Conservation (phyloP, 257 asterid genomes). For the Eucommia ulmoides region DNA sequence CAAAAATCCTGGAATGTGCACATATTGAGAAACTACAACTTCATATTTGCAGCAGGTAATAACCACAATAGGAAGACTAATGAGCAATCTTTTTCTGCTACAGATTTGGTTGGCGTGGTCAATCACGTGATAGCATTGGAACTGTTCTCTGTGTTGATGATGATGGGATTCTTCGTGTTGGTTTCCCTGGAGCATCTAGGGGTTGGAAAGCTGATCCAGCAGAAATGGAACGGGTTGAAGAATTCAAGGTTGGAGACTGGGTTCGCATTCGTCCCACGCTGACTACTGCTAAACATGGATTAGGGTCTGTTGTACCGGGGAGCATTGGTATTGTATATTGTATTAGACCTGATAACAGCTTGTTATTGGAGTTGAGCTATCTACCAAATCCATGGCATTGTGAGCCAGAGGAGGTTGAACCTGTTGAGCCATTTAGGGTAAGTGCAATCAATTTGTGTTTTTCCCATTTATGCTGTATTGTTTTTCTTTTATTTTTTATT, state of each 20-base stretch:
- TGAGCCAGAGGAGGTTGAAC: slow-evolving; percentile 99
- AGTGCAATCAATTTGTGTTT: slow-evolving; percentile 14
- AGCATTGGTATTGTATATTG: slow-evolving; percentile 86
- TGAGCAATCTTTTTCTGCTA: slow-evolving; percentile 10
- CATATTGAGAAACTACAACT: no score
- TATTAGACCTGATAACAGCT: slow-evolving; percentile 83
- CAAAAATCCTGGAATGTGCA: no score
- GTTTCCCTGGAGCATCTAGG: slow-evolving; percentile 99
- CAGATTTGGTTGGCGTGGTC: slow-evolving; percentile 99
- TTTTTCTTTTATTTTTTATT: slow-evolving; percentile 2
- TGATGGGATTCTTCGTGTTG: slow-evolving; percentile 96
- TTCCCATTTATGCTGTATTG: background rate
- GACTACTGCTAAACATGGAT: slow-evolving; percentile 91
- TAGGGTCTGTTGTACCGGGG: slow-evolving; percentile 95
- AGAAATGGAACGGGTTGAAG: slow-evolving; percentile 99
- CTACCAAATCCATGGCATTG: slow-evolving; percentile 98
- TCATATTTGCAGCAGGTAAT: no score
- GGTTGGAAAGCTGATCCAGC: slow-evolving; percentile 99
- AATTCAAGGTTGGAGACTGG: slow-evolving; percentile 96
- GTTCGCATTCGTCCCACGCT: slow-evolving; percentile 92
- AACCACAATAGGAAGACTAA: no score
- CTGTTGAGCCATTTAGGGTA: slow-evolving; percentile 92
- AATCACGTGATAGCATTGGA: slow-evolving; percentile 86
- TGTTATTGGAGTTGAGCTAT: slow-evolving; percentile 78
- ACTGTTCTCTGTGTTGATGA: slow-evolving; percentile 97